Evolutionary conservation across 225 moss, liverwort and hornwort species (phyloP), one percentile per base, ranked within the genome.

Genomic region (Straminergon stramineum): DNA sequence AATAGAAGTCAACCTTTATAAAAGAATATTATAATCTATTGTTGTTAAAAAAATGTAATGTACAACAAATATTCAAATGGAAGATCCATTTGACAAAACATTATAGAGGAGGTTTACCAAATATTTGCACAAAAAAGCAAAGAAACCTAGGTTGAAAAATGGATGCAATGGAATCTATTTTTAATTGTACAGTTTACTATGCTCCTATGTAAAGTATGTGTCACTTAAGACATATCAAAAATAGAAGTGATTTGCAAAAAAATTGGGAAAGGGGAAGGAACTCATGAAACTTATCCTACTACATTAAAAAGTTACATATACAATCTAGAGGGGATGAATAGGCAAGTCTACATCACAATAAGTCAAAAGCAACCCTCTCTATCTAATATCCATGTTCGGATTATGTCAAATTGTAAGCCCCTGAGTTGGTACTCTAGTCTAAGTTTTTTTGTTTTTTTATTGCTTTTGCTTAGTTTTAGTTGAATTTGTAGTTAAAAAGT

Each of bases 341-440:
- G 5, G 0, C 14, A 55, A 34, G 13, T 34, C 6, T 1, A 32
- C 1, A 12, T 75, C 2, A 4, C 0, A 31, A 0, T 19, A 48
- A 31, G 5, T 11, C 6, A 68, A 5, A 37, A 21, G 11, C 4
- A 1, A 19, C 12, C 51, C 3, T 48, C 12, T 2, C 1, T 30
- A 17, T 17, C 6, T 2, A 74, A 74, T 28, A 45, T 43, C 6
- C 3, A 17, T 45, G 5, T 27, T 0, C 7, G 6, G 0, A 17
- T 17, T 45, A 3, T 45, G 4, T 28, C 28, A 74, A 64, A 63
- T 4, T 30, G 14, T 62, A 13, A 62, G 5, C 6, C 28, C 27
- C 6, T 62, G 21, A 62, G 28, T 57, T 20, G 20, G 7, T 7
- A 63, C 30, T 30, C 13, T 28, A 6, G 7, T 28, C 14, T 63